Conservation (phyloP, 2,329 filamentous ascomycete species). For the Curvularia lunata region DNA sequence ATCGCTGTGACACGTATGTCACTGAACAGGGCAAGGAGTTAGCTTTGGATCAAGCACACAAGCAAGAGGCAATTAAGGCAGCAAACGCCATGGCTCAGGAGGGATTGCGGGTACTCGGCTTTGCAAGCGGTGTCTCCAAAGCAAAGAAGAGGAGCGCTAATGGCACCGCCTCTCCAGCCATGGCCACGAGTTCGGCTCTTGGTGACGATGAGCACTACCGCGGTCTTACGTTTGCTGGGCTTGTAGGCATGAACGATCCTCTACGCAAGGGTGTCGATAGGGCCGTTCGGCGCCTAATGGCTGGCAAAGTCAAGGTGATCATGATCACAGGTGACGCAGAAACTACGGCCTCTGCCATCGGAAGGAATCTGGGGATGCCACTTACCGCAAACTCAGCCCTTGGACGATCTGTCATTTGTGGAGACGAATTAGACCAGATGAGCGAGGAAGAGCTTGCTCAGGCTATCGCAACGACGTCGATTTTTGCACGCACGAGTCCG, state of each 20-base stretch:
- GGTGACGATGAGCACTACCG: constrained; percentile 77
- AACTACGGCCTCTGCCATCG: constrained; percentile 92
- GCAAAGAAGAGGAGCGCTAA: constrained; percentile 37
- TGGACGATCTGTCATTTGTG: constrained; percentile 76
- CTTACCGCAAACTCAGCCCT: constrained; percentile 67
- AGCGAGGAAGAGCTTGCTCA: constrained; percentile 81
- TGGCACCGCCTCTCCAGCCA: constrained; percentile 40
- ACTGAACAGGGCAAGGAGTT: constrained; percentile 86
- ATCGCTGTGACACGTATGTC: constrained; percentile 88
- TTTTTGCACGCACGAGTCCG: constrained; percentile 94
- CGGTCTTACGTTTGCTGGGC: constrained; percentile 84
- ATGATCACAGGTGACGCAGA: constrained; percentile 99
- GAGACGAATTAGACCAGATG: constrained; percentile 94
- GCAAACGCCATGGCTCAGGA: constrained; percentile 87
- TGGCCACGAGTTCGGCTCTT: constrained; percentile 31
- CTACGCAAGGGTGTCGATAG: constrained; percentile 87
- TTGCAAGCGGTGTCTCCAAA: constrained; percentile 78
- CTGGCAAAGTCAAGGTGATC: constrained; percentile 93
- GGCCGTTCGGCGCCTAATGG: constrained; percentile 87
- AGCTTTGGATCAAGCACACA: constrained; percentile 76
- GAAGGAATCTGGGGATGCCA: constrained; percentile 92
- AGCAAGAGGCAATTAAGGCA: constrained; percentile 76
- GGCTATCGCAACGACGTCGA: constrained; percentile 85
- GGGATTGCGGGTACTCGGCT: constrained; percentile 87
- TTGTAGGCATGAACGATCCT: constrained; percentile 97